Evolutionary conservation across 2,329 filamentous ascomycete genomes (phyloP).

Genomic region (Zymoseptoria brevis): DNA sequence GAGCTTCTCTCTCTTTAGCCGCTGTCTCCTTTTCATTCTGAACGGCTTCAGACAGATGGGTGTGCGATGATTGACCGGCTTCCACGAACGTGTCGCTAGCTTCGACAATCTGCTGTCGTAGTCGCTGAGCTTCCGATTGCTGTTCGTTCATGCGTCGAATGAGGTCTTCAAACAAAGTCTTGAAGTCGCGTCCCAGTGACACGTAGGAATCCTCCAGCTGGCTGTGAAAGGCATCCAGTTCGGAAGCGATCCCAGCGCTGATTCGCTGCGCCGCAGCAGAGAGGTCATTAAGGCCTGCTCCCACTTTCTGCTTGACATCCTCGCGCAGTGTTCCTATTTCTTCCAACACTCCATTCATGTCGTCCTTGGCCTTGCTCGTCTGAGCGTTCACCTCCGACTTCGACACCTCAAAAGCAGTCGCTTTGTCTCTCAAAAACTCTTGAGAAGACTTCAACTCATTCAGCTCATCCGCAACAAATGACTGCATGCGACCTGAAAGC

Average conservation of each 20-base stretch:
- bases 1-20: slow-evolving; percentile 61
- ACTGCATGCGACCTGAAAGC: slow-evolving; percentile 64
- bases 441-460: slow-evolving; percentile 63
- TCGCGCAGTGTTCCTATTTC: slow-evolving; percentile 87
- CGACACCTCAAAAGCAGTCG: slow-evolving; percentile 58
- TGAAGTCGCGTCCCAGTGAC: slow-evolving; percentile 76
- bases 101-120: slow-evolving; percentile 63
- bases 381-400: slow-evolving; percentile 61
- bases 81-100: slow-evolving; percentile 62
- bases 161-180: slow-evolving; percentile 73
- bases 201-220: slow-evolving; percentile 81
- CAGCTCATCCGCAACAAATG: slow-evolving; percentile 69
- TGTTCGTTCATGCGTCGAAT: slow-evolving; percentile 67
- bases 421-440: slow-evolving; percentile 60
- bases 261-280: slow-evolving; percentile 81
- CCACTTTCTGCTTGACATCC: slow-evolving; percentile 77
- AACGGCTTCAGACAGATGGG: slow-evolving; percentile 59
- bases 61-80: slow-evolving; percentile 59
- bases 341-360: slow-evolving; percentile 84
- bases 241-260: slow-evolving; percentile 77
- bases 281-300: slow-evolving; percentile 74
- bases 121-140: slow-evolving; percentile 62
- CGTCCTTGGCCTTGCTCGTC: slow-evolving; percentile 62
- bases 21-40: slow-evolving; percentile 69
- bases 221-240: slow-evolving; percentile 75